Conservation (phyloP, 2,329 filamentous ascomycete genomes). For the Tetracladium maxilliforme region DNA sequence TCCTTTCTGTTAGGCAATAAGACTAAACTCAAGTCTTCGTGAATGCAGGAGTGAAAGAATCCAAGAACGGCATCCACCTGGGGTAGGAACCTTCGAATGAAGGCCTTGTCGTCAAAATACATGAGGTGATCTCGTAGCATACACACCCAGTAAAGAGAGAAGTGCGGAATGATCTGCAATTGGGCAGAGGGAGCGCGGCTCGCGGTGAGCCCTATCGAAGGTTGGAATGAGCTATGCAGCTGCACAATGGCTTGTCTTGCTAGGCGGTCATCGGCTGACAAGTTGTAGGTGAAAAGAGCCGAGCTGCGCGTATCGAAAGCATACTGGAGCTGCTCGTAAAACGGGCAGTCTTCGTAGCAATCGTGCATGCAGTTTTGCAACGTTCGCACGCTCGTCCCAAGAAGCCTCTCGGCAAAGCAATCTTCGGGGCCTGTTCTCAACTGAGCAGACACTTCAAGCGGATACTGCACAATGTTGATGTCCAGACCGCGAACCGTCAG, state of each 20-base stretch:
- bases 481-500: slow-evolving; percentile 12
- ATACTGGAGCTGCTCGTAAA: slow-evolving; percentile 19
- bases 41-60: slow-evolving; percentile 14
- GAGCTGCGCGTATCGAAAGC: slow-evolving; percentile 11
- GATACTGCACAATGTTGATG: slow-evolving; percentile 20
- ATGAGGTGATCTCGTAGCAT: slow-evolving; percentile 19
- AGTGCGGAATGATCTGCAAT: slow-evolving; percentile 19
- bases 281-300: slow-evolving; percentile 14
- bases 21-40: slow-evolving; percentile 12
- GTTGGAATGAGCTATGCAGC: slow-evolving; percentile 9
- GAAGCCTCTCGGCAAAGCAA: slow-evolving; percentile 6
- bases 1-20: slow-evolving; percentile 11
- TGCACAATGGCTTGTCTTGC: slow-evolving; percentile 15
- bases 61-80: slow-evolving; percentile 18
- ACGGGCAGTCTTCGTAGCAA: slow-evolving; percentile 18
- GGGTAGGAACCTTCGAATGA: slow-evolving; percentile 14
- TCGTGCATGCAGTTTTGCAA: slow-evolving; percentile 18
- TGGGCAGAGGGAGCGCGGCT: slow-evolving; percentile 19
- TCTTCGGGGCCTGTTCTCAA: slow-evolving; percentile 7
- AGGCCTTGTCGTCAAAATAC: slow-evolving; percentile 17
- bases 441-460: slow-evolving; percentile 14
- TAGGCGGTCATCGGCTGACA: slow-evolving; percentile 16
- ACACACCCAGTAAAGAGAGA: slow-evolving; percentile 21
- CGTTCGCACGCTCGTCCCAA: slow-evolving; percentile 14
- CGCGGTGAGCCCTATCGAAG: slow-evolving; percentile 15